phyloP scores from a whole-genome alignment of 495 filamentous ascomycete species.

The Neurospora tetrasperma region DNA sequence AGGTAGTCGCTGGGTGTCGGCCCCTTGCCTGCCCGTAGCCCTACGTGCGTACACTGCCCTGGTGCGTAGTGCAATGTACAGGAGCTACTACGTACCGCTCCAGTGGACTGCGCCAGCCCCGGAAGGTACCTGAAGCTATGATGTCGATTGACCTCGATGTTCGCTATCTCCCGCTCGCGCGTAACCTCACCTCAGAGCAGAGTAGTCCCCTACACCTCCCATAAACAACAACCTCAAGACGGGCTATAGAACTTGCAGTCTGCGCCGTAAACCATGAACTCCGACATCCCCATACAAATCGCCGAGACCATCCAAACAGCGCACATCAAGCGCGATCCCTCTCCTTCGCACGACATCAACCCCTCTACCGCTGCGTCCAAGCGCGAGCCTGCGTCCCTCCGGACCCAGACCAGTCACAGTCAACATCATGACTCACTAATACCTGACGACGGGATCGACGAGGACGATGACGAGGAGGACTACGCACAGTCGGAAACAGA shows the following conservation, averaged over 20 bases:
- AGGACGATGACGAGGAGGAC: constrained; percentile 14
- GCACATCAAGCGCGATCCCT: constrained; percentile 59
- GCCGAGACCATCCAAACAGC: constrained; percentile 71
- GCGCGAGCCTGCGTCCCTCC: constrained; percentile 36
- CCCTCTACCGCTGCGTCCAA: constrained; percentile 61
- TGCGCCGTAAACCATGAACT: constrained; percentile 17
- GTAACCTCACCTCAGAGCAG: background rate
- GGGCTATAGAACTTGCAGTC: background rate
- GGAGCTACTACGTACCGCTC: background rate
- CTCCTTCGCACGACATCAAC: constrained; percentile 65
- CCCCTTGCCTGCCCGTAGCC: background rate
- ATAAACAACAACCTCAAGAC: background rate
- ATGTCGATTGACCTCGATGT: background rate
- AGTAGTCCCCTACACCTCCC: background rate
- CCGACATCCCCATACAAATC: constrained; percentile 47
- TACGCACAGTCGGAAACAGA: constrained; percentile 17
- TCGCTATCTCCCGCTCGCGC: background rate
- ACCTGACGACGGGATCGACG: constrained; percentile 10
- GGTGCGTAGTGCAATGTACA: too few relatives aligned
- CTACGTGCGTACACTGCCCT: background rate
- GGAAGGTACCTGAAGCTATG: background rate
- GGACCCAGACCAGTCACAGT: constrained; percentile 3
- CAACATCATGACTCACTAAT: constrained; percentile 1
- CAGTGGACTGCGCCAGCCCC: background rate
- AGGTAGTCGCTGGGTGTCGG: background rate